Evolutionary conservation across 116 monocot genomes (phyloP), one percentile per base, ranked within the genome.

Genomic region (Trichopus zeylanicus): DNA sequence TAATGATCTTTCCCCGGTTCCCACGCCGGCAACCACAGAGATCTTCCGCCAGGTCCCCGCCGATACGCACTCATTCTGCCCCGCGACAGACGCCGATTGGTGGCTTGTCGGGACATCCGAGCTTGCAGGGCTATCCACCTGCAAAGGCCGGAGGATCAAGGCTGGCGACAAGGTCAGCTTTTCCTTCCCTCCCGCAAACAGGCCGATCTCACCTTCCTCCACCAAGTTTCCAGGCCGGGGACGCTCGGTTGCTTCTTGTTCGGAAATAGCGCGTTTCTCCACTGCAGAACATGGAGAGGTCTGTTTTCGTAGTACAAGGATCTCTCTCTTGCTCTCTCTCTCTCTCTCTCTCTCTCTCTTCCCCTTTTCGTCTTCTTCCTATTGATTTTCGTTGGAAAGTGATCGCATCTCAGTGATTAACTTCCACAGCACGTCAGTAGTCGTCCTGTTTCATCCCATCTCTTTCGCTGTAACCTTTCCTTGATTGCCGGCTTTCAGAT

Each of bases 241-340:
- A 0, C 71, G 80, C 10, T 39, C 70, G 9, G 31, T 63, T 22
- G 70, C 75, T 54, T 64, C 82, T 55, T 85, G 73, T 48, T 90
- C 87, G 1, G 87, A 91, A 73, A 97, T 97, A 18, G 84, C 84
- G 42, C 76, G 97, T 23, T 97, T 97, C 73, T 91, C 86, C 19
- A 81, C 91, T 0, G 24, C 62, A 20, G 64, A 80, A 20, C 68
- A 75, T 15, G 97, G 79, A 26, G 97, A 95, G 86, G 91, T 83
- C 48, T 31, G 24, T 26, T 1, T 25, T 25, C 51, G 9, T 28
- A 3, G n/a, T 42, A n/a, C 42, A 13, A 16, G 42, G n/a, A 42
- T 16, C n/a, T 13, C 42, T 42, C n/a, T 15, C 2, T 4, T n/a
- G n/a, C 42, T n/a, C 2, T 15, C 42, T 2, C n/a, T 4, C 18